Percentiles rank a stretch among this genome's conserved stretches.
phyloP scores from a whole-genome alignment of 1,139 yeast genomes.

The Taphrina betulina region DNA sequence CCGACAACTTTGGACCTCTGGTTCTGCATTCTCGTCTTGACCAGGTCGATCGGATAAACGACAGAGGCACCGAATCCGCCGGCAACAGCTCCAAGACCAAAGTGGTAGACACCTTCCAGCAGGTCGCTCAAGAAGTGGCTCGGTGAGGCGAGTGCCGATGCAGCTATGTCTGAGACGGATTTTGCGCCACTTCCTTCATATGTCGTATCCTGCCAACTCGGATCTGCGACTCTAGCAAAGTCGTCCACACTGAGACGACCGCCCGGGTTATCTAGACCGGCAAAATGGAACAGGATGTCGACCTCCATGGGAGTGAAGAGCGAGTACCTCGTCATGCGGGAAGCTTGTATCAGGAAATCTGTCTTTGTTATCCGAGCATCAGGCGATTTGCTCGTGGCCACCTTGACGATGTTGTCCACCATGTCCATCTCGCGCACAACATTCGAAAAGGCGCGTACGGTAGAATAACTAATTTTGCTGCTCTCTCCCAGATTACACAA shows the following conservation, averaged over 20 bases:
- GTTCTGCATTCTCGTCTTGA: constrained; percentile 97
- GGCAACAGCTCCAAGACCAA: constrained; percentile 86
- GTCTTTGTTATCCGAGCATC: constrained; percentile 47
- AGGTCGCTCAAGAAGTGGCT: constrained; percentile 49
- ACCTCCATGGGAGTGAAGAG: constrained; percentile 51
- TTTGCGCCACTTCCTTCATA: constrained; percentile 42
- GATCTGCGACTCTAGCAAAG: constrained; percentile 49
- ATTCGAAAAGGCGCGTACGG: constrained; percentile 50
- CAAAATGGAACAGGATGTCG: constrained; percentile 50
- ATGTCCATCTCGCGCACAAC: constrained; percentile 49
- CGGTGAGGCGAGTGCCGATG: constrained; percentile 50
- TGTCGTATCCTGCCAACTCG: constrained; percentile 45
- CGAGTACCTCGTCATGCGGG: constrained; percentile 47
- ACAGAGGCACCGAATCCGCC: constrained; percentile 98
- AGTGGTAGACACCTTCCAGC: constrained; percentile 83
- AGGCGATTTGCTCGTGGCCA: constrained; percentile 43
- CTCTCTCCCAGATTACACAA: constrained; percentile 45
- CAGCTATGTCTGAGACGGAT: constrained; percentile 40
- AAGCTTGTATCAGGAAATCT: constrained; percentile 49
- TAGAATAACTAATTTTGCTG: constrained; percentile 48
- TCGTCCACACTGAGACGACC: constrained; percentile 47
- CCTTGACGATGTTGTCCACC: constrained; percentile 47
- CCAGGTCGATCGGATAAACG: constrained; percentile 96
- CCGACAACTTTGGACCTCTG: constrained; percentile 68
- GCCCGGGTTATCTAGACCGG: constrained; percentile 44